Evolutionary conservation across 2,329 filamentous ascomycete species (phyloP).

Genomic region (Fusarium armeniacum): DNA sequence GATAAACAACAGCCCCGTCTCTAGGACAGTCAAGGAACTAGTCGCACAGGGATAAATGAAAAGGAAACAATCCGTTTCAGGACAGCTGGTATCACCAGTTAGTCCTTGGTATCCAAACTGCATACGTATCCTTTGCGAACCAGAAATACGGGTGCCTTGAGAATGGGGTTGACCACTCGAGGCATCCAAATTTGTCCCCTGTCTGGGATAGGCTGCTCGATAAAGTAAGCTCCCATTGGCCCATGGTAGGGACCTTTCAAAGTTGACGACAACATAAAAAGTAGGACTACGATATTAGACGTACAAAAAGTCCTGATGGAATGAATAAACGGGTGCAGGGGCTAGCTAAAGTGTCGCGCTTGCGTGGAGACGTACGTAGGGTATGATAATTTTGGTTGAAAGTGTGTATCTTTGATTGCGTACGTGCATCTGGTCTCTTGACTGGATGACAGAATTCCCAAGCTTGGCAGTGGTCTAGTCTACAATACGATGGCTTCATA

Average conservation of each 20-base stretch:
- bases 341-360: conserved; percentile 41
- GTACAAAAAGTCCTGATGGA: conserved; percentile 14
- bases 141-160: conserved; percentile 52
- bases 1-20: conserved; percentile 7
- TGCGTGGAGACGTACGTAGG: conserved; percentile 45
- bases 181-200: conserved; percentile 39
- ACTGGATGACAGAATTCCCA: conserved; percentile 13
- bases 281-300: conserved; percentile 21
- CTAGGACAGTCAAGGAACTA: not conserved
- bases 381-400: conserved; percentile 20
- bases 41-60: conserved; percentile 1
- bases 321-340: conserved; percentile 28
- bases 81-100: conserved; percentile 2
- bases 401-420: conserved; percentile 25
- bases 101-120: conserved; percentile 11
- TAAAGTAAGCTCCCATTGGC: conserved; percentile 49
- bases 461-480: conserved; percentile 19
- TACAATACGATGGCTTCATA: conserved; percentile 28
- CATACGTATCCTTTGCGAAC: conserved; percentile 45
- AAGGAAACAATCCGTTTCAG: not conserved
- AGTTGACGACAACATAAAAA: not conserved
- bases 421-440: conserved; percentile 15
- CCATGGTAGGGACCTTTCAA: conserved; percentile 21
- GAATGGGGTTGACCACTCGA: conserved; percentile 33
- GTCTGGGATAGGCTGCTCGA: conserved; percentile 49